These are phyloP conservation scores for Fusarium domesticum DNA, from an alignment of 2,329 filamentous ascomycete genomes.

Conservation along the genomic window DNA sequence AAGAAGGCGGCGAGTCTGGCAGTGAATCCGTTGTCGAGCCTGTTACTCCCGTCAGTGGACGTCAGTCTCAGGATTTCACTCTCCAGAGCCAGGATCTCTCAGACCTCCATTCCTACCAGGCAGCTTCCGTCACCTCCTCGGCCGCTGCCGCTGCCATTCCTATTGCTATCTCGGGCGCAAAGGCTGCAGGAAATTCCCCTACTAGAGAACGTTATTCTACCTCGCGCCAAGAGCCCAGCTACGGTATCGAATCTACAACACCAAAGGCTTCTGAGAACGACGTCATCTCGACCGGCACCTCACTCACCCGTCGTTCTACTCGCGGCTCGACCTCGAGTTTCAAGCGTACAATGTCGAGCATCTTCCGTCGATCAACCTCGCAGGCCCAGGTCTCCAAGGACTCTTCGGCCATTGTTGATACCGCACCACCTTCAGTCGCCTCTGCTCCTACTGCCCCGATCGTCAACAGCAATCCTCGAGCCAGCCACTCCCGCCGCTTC, in stretches of 20 bases:
- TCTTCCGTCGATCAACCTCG: slow-evolving; percentile 46
- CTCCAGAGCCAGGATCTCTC: slow-evolving; percentile 41
- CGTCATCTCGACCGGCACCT: slow-evolving; percentile 21
- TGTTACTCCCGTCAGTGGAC: slow-evolving; percentile 58
- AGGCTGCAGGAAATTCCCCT: slow-evolving; percentile 6
- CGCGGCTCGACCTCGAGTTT: slow-evolving; percentile 45
- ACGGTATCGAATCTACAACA: slow-evolving; percentile 16
- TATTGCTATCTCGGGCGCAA: slow-evolving; percentile 17
- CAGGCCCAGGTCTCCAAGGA: slow-evolving; percentile 28
- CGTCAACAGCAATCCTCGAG: slow-evolving; percentile 30
- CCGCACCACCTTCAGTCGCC: slow-evolving; percentile 25
- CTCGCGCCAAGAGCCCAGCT: neutral
- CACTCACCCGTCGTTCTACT: slow-evolving; percentile 40
- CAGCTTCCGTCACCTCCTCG: slow-evolving; percentile 21
- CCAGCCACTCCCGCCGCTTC: slow-evolving; percentile 38
- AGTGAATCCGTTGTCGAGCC: slow-evolving; percentile 60
- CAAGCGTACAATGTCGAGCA: slow-evolving; percentile 48
- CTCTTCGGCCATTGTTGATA: slow-evolving; percentile 21
- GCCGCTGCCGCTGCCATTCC: slow-evolving; percentile 21
- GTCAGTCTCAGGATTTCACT: slow-evolving; percentile 53
- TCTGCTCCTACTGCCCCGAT: slow-evolving; percentile 27
- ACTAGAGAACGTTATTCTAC: slow-evolving; percentile 16
- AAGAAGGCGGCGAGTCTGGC: slow-evolving; percentile 58
- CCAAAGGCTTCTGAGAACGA: slow-evolving; percentile 27
- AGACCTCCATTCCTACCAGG: slow-evolving; percentile 29